Conservation (phyloP, 2,329 filamentous ascomycete genomes). For the Scytalidium sp. region DNA sequence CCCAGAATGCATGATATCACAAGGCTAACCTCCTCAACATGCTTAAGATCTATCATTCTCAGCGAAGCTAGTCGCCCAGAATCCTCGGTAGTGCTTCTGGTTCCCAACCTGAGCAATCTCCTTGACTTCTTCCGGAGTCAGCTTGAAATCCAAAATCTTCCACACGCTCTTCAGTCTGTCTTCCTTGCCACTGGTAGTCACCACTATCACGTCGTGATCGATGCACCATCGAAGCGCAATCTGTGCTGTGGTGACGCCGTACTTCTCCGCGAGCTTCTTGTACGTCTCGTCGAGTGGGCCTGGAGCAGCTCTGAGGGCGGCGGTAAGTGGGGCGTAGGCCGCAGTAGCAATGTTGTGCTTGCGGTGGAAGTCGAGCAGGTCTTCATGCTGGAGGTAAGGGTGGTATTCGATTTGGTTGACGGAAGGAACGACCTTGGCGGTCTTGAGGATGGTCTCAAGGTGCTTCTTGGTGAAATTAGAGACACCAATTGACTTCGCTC, state of each 20-base stretch:
- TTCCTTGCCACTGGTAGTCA: conserved; percentile 59
- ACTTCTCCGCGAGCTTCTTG: conserved; percentile 51
- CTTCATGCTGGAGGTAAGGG: conserved; percentile 67
- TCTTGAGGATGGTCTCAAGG: conserved; percentile 53
- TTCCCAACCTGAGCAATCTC: conserved; percentile 53
- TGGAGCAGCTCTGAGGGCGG: conserved; percentile 43
- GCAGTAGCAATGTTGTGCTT: conserved; percentile 54
- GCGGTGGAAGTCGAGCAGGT: conserved; percentile 55
- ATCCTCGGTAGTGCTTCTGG: conserved; percentile 59
- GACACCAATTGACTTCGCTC: conserved; percentile 69
- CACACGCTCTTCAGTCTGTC: conserved; percentile 54
- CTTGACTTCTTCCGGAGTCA: conserved; percentile 56
- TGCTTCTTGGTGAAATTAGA: conserved; percentile 66
- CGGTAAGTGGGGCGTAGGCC: conserved; percentile 54
- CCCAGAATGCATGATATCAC: too few species aligned
- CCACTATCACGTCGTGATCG: conserved; percentile 54
- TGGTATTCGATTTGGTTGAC: conserved; percentile 83
- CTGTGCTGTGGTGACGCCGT: conserved; percentile 53
- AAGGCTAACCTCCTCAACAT: too few species aligned
- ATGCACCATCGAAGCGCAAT: conserved; percentile 58
- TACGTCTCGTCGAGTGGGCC: conserved; percentile 54
- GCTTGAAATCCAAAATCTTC: conserved; percentile 51
- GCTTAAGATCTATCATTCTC: conserved; percentile 45
- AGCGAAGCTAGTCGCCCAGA: conserved; percentile 53
- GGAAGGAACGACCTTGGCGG: conserved; percentile 60